A percentile compares a stretch with the other conserved stretches of the same genome.
phyloP scores from a whole-genome alignment of 2,329 filamentous ascomycete species.

The Colletotrichum sp. region DNA sequence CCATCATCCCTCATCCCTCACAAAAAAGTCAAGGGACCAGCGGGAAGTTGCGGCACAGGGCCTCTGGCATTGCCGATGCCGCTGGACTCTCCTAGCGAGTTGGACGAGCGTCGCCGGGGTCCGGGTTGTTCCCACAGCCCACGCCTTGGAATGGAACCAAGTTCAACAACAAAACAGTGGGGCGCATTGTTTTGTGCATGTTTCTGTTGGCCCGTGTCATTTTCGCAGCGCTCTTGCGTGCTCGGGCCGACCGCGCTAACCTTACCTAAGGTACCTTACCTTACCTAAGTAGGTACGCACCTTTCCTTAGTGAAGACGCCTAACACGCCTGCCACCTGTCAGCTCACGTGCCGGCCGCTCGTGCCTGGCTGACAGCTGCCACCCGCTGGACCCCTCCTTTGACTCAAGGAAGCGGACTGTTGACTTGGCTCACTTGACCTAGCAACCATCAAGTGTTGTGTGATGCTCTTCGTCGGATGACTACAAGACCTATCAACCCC shows the following conservation, averaged over 20 bases:
- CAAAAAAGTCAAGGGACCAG: background rate
- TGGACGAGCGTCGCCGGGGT: background rate
- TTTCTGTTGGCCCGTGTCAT: background rate
- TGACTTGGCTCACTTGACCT: background rate
- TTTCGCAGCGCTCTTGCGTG: background rate
- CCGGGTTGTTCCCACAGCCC: background rate
- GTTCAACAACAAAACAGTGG: background rate
- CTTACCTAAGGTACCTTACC: background rate
- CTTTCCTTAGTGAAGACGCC: background rate
- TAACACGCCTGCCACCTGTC: background rate
- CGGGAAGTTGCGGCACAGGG: conserved; percentile 8
- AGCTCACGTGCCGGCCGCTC: background rate
- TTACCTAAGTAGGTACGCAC: background rate
- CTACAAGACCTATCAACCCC: background rate
- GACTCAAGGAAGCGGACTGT: background rate
- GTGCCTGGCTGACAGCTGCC: background rate
- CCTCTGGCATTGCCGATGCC: background rate
- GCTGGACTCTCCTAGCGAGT: background rate
- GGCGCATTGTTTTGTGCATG: background rate
- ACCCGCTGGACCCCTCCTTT: background rate
- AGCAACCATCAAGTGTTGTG: background rate
- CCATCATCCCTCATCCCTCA: background rate
- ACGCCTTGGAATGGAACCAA: background rate
- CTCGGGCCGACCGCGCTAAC: background rate
- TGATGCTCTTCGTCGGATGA: background rate